Base-by-base conservation (phyloP, 805 yeast species). In the Hanseniaspora clermontiae region DNA sequence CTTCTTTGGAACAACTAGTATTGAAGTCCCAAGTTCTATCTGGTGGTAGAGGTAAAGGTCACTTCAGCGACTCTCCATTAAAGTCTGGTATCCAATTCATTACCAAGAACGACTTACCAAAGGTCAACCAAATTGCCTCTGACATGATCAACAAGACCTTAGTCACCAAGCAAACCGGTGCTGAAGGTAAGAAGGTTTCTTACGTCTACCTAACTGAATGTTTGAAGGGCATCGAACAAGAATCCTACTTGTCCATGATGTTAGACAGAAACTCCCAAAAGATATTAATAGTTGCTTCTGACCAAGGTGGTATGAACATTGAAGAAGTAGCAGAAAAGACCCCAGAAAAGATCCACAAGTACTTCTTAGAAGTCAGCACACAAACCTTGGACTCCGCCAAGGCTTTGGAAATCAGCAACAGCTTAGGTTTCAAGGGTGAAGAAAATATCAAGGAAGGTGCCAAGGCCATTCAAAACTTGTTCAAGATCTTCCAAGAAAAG, bases 31-130 rank as follows among this genome's bases (percentile, higher is more conserved):
- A 93, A 76, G 97, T 96, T 50, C 79, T 93, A 67, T 90, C 99
- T 59, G 99, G 99, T 75, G 99, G 99, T 69, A 84, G 99, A 75
- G 99, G 99, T 74, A 93, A 93, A 74, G 99, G 99, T 61, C 90
- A 87, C 73, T 90, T 93, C 63, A 53, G 39, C 17, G 96, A 90
- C 74, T 83, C 82, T 65, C 98, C 98, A 54, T 81, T 87, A 70
- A 82, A 91, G 75, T 95, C 97, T 52, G 99, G 98, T 77, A 96
- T 93, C 66, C 85, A 88, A 75, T 78, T 93, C 73, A 87, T 87
- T 64, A 82, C 96, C 46, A 84, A 84, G 67, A 90, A 91, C 75
- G 96, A 95, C 59, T 31, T 51, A 12, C 48, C 47, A 10, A 53
- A 46, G 36, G 29, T 53, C n/a, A 78, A 77, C 71, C 84, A 84